Evolutionary conservation across 1,139 yeast species (phyloP), one percentile per base, ranked within the genome.

Genomic region (Kurtzmaniella quercitrusa): DNA sequence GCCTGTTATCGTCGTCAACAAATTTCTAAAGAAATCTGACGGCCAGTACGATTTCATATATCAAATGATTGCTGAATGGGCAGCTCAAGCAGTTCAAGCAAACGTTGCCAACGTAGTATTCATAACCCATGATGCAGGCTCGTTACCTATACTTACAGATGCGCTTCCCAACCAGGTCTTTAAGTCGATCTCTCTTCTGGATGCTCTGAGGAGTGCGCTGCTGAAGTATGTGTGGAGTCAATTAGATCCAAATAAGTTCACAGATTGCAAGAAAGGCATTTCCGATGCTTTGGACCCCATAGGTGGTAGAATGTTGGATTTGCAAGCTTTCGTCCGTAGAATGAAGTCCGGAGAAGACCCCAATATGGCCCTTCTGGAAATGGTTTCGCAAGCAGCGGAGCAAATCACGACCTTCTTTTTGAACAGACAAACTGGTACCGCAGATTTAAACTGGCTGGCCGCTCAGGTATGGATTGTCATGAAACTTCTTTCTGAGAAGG

Each of bases 271-370:
- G 15, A 53, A 51, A 34, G 53, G 57, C 43, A 55, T 54, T n/a
- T 56, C 56, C 42, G 47, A 48, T 34, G 48, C 54, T 2, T 66
- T 91, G 41, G 79, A 68, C 21, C 95, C 96, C 8, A 65, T 93
- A 25, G 98, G 98, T 11, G 98, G 98, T 37, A 79, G 98, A 51
- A 86, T 93, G 91, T 74, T 91, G 44, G 98, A 93, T 59, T 72
- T 93, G 45, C 97, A 93, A 62, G 84, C 95, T 16, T 89, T 89
- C 64, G 85, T 86, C 0, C 79, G 98, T 56, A 84, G 98, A 43
- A 77, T 93, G 18, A 83, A 82, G 53, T 81, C 93, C 0, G 98
- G 98, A 2, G 98, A 93, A 59, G 60, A 78, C 10, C 95, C 96
- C 1, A 56, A 65, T 17, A 84, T 76, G 42, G 98, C 98, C 0